phyloP scores from a whole-genome alignment of 31 red algal species.

The Endocladia muricata region DNA sequence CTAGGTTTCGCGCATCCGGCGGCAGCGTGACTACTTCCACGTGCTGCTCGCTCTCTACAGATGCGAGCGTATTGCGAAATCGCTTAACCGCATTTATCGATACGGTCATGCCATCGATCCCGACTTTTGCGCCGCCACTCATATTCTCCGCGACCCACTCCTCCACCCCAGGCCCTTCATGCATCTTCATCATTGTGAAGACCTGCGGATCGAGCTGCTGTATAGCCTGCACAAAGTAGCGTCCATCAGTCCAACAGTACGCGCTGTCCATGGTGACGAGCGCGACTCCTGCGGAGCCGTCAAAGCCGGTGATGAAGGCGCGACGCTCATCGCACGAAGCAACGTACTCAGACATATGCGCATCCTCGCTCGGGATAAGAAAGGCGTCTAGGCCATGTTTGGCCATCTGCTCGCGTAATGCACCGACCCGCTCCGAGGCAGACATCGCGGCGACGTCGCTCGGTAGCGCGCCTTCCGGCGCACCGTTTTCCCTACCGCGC shows the following conservation, averaged over 20 bases:
- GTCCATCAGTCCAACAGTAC: constrained; percentile 89
- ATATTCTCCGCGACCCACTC: constrained; percentile 59
- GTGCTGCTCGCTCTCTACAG: background rate
- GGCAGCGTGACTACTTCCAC: constrained; percentile 4
- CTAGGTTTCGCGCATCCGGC: constrained; percentile 41
- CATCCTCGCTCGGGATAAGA: constrained; percentile 82
- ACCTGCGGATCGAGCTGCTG: constrained; percentile 58
- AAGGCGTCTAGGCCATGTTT: constrained; percentile 51
- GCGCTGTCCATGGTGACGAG: constrained; percentile 70
- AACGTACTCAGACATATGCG: constrained; percentile 92
- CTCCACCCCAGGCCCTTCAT: constrained; percentile 61
- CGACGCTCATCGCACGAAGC: constrained; percentile 69
- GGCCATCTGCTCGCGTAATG: constrained; percentile 44
- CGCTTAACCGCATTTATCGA: constrained; percentile 56
- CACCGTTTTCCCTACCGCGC: constrained; percentile 23
- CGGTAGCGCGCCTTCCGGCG: constrained; percentile 37
- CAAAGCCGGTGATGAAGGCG: constrained; percentile 83
- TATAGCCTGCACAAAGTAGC: constrained; percentile 94
- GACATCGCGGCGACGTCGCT: constrained; percentile 47
- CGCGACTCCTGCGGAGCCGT: constrained; percentile 89
- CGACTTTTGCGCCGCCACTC: constrained; percentile 29
- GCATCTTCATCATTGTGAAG: constrained; percentile 85
- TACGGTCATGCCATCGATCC: constrained; percentile 68
- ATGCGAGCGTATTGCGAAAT: constrained; percentile 16
- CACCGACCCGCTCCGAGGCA: constrained; percentile 30